Evolutionary conservation across 2,329 filamentous ascomycete species (phyloP).

Genomic region (Neospermospora avenae): DNA sequence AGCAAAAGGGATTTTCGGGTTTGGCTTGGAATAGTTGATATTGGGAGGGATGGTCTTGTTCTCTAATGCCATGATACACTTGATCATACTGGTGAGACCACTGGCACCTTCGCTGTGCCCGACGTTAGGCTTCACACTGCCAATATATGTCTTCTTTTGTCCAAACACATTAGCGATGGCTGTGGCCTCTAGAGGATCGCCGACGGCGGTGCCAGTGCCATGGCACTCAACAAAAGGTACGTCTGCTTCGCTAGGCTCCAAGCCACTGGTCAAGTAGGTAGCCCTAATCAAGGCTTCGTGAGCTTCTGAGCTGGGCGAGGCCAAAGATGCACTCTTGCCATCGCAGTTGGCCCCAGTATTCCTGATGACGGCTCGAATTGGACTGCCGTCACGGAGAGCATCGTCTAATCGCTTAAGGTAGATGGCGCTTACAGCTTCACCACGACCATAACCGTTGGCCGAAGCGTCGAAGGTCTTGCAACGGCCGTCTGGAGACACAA

Average conservation of each 20-base stretch:
- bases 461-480: not conserved
- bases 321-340: not conserved
- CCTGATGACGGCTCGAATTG: not conserved
- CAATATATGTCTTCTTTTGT: slow-evolving; percentile 2
- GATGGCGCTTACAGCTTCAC: not conserved
- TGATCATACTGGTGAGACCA: not conserved
- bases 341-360: not conserved
- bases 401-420: not conserved
- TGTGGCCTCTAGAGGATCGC: slow-evolving; percentile 18
- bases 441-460: not conserved
- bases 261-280: not conserved
- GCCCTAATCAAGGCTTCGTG: not conserved
- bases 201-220: not conserved
- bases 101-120: slow-evolving; percentile 19
- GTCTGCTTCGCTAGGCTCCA: not conserved
- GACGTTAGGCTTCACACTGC: slow-evolving; percentile 28
- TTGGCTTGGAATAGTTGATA: not conserved
- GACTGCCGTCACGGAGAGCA: not conserved
- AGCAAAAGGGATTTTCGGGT: not conserved
- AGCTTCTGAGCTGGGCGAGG: not conserved
- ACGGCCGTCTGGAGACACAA: not conserved
- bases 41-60: not conserved
- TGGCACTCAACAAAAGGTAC: not conserved
- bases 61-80: not conserved
- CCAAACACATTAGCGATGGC: not conserved